Evolutionary conservation across 1,284 basidiomycete species (phyloP), one percentile per base, ranked within the genome.

Genomic region (Sporisorium sorghi): DNA sequence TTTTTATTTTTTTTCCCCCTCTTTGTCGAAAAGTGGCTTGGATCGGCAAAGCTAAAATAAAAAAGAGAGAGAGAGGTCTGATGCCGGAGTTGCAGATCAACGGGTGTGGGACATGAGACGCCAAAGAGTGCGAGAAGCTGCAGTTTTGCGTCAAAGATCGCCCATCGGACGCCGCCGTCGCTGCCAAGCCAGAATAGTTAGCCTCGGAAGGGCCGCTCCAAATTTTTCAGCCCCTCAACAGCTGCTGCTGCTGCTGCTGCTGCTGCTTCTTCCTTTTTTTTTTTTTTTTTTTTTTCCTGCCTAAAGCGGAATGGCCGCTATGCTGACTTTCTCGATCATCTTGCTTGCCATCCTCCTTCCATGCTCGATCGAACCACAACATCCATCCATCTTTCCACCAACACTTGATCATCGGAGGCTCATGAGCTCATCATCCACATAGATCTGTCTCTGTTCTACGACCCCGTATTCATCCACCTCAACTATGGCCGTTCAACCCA

Each of bases 401-500:
- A 7, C 26, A 19, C 46, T 14, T 30, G n/a, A 11, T 30, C 26
- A 32, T 19, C 46, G n/a, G 28, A 17, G 9, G 9, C 17, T 47
- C 23, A 19, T 19, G 26, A 47, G 15, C 28, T 15, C 46, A 47
- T 47, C 46, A 43, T 14, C 40, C 17, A n/a, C 9, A 7, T 19
- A 30, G 28, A 19, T 46, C 44, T 6, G n/a, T 26, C 44, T 8
- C n/a, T 5, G 1, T 19, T 10, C 17, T 6, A 40, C 26, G 24
- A 15, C 10, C 10, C 28, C 44, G 32, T 12, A 37, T 24, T 37
- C 32, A 37, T 24, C 32, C 40, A 24, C 52, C 32, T 7, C 26
- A 24, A 52, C 5, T 30, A 73, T 68, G 65, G 40, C 43, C 1
- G 0, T 63, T 15, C 65, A 58, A 48, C 71, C 71, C 59, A 64